Percentiles rank a stretch among this genome's conserved stretches.
phyloP scores from a whole-genome alignment of 1,139 yeast genomes.

The Geotrichum phurueaensis region DNA sequence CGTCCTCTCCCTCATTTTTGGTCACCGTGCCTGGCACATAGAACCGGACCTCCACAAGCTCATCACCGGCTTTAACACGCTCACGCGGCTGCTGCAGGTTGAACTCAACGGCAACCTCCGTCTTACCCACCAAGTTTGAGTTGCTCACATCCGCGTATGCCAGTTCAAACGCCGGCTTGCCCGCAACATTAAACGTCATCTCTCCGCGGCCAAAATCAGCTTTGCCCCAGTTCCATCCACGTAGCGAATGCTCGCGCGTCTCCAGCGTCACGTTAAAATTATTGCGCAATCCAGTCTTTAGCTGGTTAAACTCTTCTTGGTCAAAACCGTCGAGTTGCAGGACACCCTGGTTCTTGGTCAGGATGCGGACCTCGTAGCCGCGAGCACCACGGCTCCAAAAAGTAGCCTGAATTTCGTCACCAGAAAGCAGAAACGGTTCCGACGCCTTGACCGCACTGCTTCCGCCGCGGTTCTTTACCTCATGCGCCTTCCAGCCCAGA shows the following conservation, averaged over 20 bases:
- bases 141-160: conserved; percentile 78
- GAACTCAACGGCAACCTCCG: conserved; percentile 88
- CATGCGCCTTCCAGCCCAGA: conserved; percentile 87
- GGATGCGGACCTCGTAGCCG: conserved; percentile 83
- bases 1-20: conserved; percentile 36
- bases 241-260: conserved; percentile 78
- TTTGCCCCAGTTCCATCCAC: conserved; percentile 99
- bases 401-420: conserved; percentile 72
- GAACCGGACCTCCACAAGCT: conserved; percentile 87
- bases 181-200: conserved; percentile 75
- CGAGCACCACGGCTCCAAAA: conserved; percentile 92
- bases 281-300: conserved; percentile 79
- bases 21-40: conserved; percentile 79
- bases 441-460: conserved; percentile 42
- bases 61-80: conserved; percentile 77
- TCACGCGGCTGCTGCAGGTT: conserved; percentile 55
- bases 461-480: conserved; percentile 44
- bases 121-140: conserved; percentile 86
- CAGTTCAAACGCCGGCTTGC: conserved; percentile 85
- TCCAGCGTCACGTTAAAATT: conserved; percentile 70
- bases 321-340: conserved; percentile 90
- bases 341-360: conserved; percentile 83
- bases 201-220: conserved; percentile 90
- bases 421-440: conserved; percentile 78
- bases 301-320: conserved; percentile 65